Base-by-base conservation (phyloP, 2,329 filamentous ascomycete genomes). In the Diplodia scrobiculata region DNA sequence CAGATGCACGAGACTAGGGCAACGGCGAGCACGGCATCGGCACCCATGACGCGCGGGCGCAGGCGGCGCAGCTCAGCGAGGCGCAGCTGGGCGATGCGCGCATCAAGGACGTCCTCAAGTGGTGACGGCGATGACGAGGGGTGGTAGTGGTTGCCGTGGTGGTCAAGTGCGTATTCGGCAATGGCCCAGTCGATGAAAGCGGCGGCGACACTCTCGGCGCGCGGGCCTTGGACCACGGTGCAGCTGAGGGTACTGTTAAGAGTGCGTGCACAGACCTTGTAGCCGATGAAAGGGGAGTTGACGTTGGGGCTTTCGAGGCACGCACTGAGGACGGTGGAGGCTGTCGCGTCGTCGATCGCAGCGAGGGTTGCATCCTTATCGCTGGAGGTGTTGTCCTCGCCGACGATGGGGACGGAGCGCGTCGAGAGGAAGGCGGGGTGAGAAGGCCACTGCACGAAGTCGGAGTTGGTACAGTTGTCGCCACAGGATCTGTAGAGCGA, bases 121-220 rank as follows among this genome's bases (percentile, higher is more conserved):
- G 25, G 25, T 3, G 25, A 25, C 25, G 25, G 25, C 25, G 25
- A 25, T 25, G 25, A 25, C 3, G 53, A 25, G 19, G 21, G 5
- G 36, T 25, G 27, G 13, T 32, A 32, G 6, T 5, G 5, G 29
- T 5, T 9, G 11, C 21, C 19, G 9, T 2, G 3, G 7, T 2
- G 11, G 53, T 41, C 25, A 19, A 58, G 34, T 3, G 11, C 21
- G 34, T 58, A 58, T 6, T 21, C 34, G 13, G n/a, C n/a, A 11
- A 41, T 14, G n/a, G 53, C 53, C 53, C 53, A 58, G n/a, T 58
- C 34, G 19, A 45, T 58, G 34, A 58, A 58, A 9, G 34, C 19
- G 34, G 34, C 34, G 4, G 53, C 53, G 5, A 58, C 53, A 11
- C 5, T 14, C 19, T 58, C 53, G n/a, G 53, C n/a, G 19, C 34